Conservation (phyloP, 768 basidiomycete genomes). For the Suillus weaverae region DNA sequence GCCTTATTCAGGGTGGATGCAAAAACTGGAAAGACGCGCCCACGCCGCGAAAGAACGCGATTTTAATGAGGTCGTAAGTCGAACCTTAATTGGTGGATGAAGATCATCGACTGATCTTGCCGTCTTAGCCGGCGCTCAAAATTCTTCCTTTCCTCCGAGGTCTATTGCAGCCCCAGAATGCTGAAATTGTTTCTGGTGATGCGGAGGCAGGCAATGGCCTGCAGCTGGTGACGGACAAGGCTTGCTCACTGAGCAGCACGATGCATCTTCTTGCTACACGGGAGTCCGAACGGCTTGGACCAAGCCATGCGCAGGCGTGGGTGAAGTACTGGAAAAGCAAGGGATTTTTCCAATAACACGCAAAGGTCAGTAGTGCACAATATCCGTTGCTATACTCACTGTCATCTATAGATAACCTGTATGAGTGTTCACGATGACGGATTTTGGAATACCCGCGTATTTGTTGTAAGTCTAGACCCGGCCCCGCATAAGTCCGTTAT, state of each 20-base stretch:
- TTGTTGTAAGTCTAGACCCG: no score
- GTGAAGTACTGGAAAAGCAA: background rate
- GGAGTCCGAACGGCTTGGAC: background rate
- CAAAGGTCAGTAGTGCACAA: background rate
- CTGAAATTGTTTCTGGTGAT: background rate
- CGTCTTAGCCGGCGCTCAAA: slow-evolving; percentile 28
- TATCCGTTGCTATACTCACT: background rate
- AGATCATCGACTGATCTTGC: slow-evolving; percentile 20
- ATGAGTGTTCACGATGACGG: background rate
- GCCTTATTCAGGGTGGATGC: slow-evolving; percentile 29
- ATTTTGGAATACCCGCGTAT: background rate
- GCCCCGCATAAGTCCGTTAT: background rate
- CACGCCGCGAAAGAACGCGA: background rate
- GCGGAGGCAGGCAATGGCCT: background rate
- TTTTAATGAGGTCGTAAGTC: slow-evolving; percentile 9
- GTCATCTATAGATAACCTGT: background rate
- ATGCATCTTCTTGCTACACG: background rate
- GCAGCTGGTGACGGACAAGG: background rate
- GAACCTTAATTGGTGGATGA: slow-evolving; percentile 33
- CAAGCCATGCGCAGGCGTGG: background rate
- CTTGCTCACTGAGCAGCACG: background rate
- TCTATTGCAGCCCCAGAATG: slow-evolving; percentile 5
- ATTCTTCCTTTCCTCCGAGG: slow-evolving; percentile 25
- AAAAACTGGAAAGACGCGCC: slow-evolving; percentile 22
- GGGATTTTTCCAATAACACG: background rate